Base-by-base conservation (phyloP, 768 basidiomycete species). In the Auriscalpium orientale region DNA sequence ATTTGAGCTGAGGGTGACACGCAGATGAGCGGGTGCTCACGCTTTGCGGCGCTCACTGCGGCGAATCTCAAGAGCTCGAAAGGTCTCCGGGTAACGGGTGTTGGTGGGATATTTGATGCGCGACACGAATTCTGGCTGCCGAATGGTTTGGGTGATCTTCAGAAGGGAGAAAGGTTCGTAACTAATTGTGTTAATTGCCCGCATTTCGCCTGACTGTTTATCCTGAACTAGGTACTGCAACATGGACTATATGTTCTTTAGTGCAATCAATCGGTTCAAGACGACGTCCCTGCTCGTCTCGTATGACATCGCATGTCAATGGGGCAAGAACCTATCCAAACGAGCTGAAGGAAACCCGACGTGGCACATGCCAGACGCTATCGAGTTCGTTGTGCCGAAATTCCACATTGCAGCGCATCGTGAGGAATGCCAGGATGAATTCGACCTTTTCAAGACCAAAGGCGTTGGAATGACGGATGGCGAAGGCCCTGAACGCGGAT, bases 391-490 rank as follows among this genome's bases (percentile, higher is more conserved):
- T 18, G 44, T 72, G 16, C 72, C 72, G 2, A 71, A 71, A 53
- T 68, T 72, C 38, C 70, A 71, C 49, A 49, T 70, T 9, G 51
- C 63, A 0, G 64, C 65, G 12, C 71, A 72, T 46, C 44, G 22
- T 8, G 49, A 51, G 10, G 16, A 21, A 20, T 69, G 70, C 53
- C 65, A 66, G 12, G 20, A 51, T 4, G 67, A 63, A 0, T 63
- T 68, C 55, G 70, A 72, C 56, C 60, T 63, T 47, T 56, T 55
- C 2, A 15, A 48, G 13, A 48, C n/a, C n/a, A 2, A 8, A 2
- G 12, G 15, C n/a, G n/a, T n/a, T n/a, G 66, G 68, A 13, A 62
- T 64, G 33, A 72, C 69, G 0, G 71, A 74, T 56, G 73, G 73
- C 1, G 73, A 74, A 47, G 68, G 62, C 0, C 58, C 66, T 10